phyloP scores from a whole-genome alignment of 495 filamentous ascomycete species.

The Penicillium arizonense region DNA sequence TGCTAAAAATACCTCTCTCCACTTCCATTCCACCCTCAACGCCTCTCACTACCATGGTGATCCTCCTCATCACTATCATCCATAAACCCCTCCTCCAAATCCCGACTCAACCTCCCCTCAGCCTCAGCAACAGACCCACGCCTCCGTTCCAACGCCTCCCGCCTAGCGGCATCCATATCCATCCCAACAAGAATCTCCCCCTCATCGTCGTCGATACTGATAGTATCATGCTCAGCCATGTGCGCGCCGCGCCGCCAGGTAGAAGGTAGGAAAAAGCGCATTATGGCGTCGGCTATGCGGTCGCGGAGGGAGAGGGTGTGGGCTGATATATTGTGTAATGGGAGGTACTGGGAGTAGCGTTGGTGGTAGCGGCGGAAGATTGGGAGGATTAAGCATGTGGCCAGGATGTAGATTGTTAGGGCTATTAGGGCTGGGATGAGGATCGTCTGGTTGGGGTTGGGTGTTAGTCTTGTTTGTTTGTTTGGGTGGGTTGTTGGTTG shows the following conservation, averaged over 20 bases:
- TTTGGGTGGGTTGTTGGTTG: background rate
- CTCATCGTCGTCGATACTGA: constrained; percentile 64
- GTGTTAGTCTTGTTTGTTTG: constrained; percentile 1
- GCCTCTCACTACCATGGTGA: background rate
- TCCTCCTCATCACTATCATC: constrained; percentile 75
- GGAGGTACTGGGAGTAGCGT: constrained; percentile 70
- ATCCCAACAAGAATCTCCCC: constrained; percentile 65
- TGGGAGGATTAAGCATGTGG: constrained; percentile 70
- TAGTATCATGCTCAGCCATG: constrained; percentile 56
- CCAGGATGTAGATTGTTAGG: constrained; percentile 67
- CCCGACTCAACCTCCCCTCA: constrained; percentile 69
- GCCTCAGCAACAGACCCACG: constrained; percentile 36
- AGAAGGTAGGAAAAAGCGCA: constrained; percentile 54
- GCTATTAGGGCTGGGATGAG: constrained; percentile 77
- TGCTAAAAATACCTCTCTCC: background rate
- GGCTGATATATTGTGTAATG: constrained; percentile 59
- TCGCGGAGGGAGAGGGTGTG: constrained; percentile 62
- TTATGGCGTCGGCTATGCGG: constrained; percentile 55
- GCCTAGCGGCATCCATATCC: constrained; percentile 47
- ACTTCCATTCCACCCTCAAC: constrained; percentile 1
- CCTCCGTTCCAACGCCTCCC: constrained; percentile 50
- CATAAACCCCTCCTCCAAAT: constrained; percentile 80
- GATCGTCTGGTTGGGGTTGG: constrained; percentile 58
- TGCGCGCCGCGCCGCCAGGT: constrained; percentile 48
- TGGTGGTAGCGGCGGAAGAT: constrained; percentile 72